Evolutionary conservation across 768 basidiomycete species (phyloP).

Genomic region (Tubosaeta brunneosetosa): DNA sequence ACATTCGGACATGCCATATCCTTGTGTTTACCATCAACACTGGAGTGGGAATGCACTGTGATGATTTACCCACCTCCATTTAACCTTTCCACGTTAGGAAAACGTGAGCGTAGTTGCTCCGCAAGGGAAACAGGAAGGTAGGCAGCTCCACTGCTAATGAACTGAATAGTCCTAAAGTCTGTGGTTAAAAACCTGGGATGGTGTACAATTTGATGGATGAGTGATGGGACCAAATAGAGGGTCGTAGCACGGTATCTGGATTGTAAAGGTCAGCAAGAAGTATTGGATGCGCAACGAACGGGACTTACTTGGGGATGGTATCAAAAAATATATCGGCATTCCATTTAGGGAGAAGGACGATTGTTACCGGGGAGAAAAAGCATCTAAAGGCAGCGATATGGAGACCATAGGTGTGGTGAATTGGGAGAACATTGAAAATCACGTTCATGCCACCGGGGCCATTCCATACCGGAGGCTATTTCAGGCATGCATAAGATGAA

Average conservation of each 20-base stretch:
- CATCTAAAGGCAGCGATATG: conserved; percentile 47
- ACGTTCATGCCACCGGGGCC: conserved; percentile 46
- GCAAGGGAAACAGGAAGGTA: conserved; percentile 58
- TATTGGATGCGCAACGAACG: not conserved
- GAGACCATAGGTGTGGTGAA: conserved; percentile 67
- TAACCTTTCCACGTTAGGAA: conserved; percentile 33
- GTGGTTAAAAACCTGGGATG: conserved; percentile 41
- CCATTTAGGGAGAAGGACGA: conserved; percentile 60
- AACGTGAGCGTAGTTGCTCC: conserved; percentile 35
- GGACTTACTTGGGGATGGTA: conserved; percentile 53
- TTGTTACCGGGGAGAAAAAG: conserved; percentile 42
- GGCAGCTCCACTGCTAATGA: conserved; percentile 54
- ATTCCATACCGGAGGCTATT: conserved; percentile 36
- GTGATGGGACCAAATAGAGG: conserved; percentile 55
- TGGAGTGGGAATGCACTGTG: not conserved
- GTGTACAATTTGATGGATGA: conserved; percentile 61
- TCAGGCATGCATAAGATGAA: not conserved
- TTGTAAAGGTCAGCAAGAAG: not conserved
- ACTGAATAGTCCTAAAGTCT: conserved; percentile 49
- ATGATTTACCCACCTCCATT: conserved; percentile 41
- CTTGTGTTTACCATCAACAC: conserved; percentile 30
- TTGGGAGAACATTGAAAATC: conserved; percentile 55
- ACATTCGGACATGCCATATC: conserved; percentile 69
- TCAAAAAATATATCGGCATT: conserved; percentile 46
- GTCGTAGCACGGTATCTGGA: conserved; percentile 51